Evolutionary conservation across 2,329 filamentous ascomycete genomes (phyloP), one percentile per base, ranked within the genome.

Genomic region (Hortaea sp.): DNA sequence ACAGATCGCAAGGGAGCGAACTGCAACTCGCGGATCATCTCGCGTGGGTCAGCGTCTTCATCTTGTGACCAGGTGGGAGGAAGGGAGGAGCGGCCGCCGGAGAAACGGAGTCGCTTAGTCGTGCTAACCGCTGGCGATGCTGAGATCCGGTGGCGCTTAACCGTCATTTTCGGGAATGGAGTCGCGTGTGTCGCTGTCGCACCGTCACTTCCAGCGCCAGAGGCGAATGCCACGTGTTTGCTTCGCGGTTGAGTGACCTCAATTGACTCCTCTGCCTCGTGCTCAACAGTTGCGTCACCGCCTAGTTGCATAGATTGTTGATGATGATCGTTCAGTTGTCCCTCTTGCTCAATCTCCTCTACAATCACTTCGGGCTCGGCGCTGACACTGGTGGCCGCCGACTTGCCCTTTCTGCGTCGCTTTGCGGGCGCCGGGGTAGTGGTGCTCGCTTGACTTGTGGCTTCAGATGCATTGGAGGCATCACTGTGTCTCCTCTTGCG

Each of bases 191-290:
- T 57, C 5, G 61, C 58, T 4, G 62, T 63, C 2, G 54, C 35
- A 35, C 52, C 48, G 20, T 53, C 50, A 5, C 41, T 46, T 41
- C 27, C 12, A 38, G 43, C 45, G 37, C 52, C 51, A 39, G 63
- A 63, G 50, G 54, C 55, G 40, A 64, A 64, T 48, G 57, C 57
- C 28, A 63, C 60, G 47, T 61, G 59, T 44, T 56, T 53, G 11
- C 54, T 47, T 7, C 34, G 30, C 7, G 51, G 41, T 20, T 52
- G 47, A 6, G 44, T 28, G n/a, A 51, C 48, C 30, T 54, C 49
- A 37, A 49, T 52, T 13, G 45, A 43, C 27, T 53, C 47, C 13
- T 49, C 45, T 12, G 43, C 39, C 34, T 54, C 49, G 29, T 44
- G 40, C n/a, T 43, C 48, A 9, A 53, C 50, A 7, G 50, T 46